phyloP scores from a whole-genome alignment of 257 asterid species.

The Solanum tarapatanum region DNA sequence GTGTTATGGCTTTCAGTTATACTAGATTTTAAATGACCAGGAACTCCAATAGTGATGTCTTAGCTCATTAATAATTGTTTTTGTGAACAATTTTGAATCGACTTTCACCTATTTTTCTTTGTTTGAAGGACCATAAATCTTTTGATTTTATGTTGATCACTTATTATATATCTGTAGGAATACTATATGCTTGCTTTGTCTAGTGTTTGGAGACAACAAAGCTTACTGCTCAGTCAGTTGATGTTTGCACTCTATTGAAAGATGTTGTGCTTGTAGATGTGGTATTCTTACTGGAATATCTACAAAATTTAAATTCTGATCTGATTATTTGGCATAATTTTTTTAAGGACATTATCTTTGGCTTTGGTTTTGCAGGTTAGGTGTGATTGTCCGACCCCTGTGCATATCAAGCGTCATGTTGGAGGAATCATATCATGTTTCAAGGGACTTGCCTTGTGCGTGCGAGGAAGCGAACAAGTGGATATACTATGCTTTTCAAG shows the following conservation, averaged over 20 bases:
- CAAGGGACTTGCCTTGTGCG: slow-evolving; percentile 34
- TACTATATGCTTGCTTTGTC: not conserved
- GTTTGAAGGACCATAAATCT: not conserved
- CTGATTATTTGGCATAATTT: not conserved
- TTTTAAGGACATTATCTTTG: not conserved
- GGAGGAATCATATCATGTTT: slow-evolving; percentile 47
- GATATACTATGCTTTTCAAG: slow-evolving; percentile 26
- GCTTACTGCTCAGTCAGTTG: not conserved
- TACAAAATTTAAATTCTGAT: not conserved
- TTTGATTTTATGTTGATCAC: not conserved
- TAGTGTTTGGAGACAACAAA: not conserved
- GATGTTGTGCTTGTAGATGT: not conserved
- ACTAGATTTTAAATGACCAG: not conserved
- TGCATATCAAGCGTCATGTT: slow-evolving; percentile 26
- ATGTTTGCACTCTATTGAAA: not conserved
- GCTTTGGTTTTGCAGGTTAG: not conserved
- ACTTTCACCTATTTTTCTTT: not conserved
- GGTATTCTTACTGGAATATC: not conserved
- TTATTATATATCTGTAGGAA: not conserved
- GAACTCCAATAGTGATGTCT: not conserved
- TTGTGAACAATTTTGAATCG: not conserved
- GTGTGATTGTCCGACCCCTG: not conserved
- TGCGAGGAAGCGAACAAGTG: slow-evolving; percentile 36
- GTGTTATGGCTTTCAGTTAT: not conserved
- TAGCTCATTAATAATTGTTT: not conserved